Percentiles rank a stretch among this genome's conserved stretches.
Conservation (phyloP, 768 basidiomycete species). For the Rhizopogon roseolus region DNA sequence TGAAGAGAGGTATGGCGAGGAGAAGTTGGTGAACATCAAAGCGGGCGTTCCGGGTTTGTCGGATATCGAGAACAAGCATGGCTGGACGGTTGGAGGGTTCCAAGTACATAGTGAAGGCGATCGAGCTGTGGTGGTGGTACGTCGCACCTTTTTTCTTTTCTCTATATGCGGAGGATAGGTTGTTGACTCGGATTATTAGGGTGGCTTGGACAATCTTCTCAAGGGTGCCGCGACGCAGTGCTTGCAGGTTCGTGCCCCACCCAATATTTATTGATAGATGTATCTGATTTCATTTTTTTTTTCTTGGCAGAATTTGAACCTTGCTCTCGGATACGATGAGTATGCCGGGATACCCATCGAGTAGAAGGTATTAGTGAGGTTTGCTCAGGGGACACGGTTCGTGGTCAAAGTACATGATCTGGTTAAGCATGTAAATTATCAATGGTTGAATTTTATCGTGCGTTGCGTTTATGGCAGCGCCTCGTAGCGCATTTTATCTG, state of each 20-base stretch:
- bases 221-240: conserved; percentile 99
- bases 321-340: conserved; percentile 85
- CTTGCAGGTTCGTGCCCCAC: conserved; percentile 65
- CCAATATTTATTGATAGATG: neutral
- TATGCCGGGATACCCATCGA: conserved; percentile 65
- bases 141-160: conserved; percentile 26
- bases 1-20: conserved; percentile 68
- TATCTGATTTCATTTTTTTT: neutral
- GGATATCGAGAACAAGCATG: conserved; percentile 80
- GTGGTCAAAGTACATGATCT: no score
- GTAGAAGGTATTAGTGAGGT: no score
- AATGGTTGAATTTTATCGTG: no score
- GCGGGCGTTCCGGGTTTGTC: conserved; percentile 67
- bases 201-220: conserved; percentile 91
- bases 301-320: conserved; percentile 73
- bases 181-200: conserved; percentile 38
- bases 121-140: conserved; percentile 88
- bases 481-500: no score
- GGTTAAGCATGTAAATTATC: no score
- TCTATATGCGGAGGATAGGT: neutral
- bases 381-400: no score
- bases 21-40: conserved; percentile 66
- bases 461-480: no score
- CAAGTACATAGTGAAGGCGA: conserved; percentile 89
- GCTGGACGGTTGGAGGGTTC: conserved; percentile 88